Percentiles rank a stretch among this genome's conserved stretches.
These are phyloP conservation scores for Fragaria nilgerrensis DNA, from an alignment of 306 rosid species.

Conservation along the genomic window DNA sequence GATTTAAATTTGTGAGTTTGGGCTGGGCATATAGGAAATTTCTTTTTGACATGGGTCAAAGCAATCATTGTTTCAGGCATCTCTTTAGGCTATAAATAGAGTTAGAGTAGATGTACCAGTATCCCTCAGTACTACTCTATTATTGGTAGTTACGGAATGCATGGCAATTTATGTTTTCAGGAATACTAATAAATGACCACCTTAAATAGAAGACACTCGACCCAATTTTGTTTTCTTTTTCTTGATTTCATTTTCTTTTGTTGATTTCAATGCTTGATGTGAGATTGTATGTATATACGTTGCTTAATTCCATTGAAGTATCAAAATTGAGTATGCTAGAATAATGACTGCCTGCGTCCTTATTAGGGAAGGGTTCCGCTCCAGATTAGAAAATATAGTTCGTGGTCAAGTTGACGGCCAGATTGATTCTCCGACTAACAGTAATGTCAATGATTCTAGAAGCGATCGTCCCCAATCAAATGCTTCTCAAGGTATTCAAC, in stretches of 20 bases:
- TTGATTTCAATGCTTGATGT: neutral
- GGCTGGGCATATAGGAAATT: neutral
- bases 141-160: neutral
- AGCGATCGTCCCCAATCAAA: constrained; percentile 50
- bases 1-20: neutral
- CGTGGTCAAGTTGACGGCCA: constrained; percentile 77
- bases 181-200: neutral
- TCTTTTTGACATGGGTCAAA: neutral
- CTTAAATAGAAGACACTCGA: neutral
- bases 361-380: constrained; percentile 89
- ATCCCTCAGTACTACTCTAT: neutral
- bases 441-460: constrained; percentile 58
- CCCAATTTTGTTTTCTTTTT: neutral
- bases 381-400: constrained; percentile 85
- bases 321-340: constrained; percentile 22
- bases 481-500: constrained; percentile 44
- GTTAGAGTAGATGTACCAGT: neutral
- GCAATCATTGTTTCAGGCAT: neutral
- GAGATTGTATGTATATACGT: neutral
- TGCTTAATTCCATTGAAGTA: constrained; percentile 21
- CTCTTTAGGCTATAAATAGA: neutral
- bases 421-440: constrained; percentile 59
- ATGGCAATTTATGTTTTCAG: neutral
- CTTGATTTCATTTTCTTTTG: neutral
- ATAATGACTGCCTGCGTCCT: constrained; percentile 28